Evolutionary conservation across 2,329 filamentous ascomycete genomes (phyloP), one percentile per base, ranked within the genome.

Genomic region (Calonectria fujianensis): DNA sequence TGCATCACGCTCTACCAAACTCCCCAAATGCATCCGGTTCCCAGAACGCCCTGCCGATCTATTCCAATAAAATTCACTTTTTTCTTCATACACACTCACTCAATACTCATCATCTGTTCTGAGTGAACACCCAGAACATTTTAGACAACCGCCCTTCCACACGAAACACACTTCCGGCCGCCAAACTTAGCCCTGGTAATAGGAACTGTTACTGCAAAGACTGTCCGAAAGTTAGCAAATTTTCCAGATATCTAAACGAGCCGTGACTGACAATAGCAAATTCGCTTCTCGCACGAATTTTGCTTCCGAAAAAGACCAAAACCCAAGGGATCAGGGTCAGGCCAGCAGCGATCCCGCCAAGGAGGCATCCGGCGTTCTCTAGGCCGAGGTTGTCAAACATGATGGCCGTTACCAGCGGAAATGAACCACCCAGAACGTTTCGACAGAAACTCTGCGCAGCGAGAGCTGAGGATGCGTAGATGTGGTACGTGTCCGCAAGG

Each of bases 241-340:
- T 4, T 14, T 2, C 20, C 24, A 13, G 32, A 10, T 4, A 24
- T 35, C 2, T 8, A 16, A 41, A 16, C 3, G 1, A 27, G 14
- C n/a, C 0, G 31, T 48, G 31, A 84, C 87, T 85, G 83, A 90
- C 91, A 82, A 89, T 90, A 6, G 95, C 95, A 85, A 98, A 94
- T 79, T 92, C 93, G 82, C 95, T 97, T 82, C 93, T 90, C 14
- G 90, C 90, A 35, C 96, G 89, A 76, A 98, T 98, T 77, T 82
- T 90, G 41, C 93, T 92, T 0, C 96, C 96, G 78, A 92, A 97
- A 39, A 97, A 91, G 0, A 96, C 90, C 67, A 98, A 84, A 0
- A 96, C 92, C 94, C 95, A 98, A 0, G 96, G 96, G n/a, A 98
- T 95, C 2, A 94, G 83, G 0, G 94, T 96, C 75, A 98, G 84